Conservation (phyloP, 2,329 filamentous ascomycete genomes). For the Pezicula radicicola region DNA sequence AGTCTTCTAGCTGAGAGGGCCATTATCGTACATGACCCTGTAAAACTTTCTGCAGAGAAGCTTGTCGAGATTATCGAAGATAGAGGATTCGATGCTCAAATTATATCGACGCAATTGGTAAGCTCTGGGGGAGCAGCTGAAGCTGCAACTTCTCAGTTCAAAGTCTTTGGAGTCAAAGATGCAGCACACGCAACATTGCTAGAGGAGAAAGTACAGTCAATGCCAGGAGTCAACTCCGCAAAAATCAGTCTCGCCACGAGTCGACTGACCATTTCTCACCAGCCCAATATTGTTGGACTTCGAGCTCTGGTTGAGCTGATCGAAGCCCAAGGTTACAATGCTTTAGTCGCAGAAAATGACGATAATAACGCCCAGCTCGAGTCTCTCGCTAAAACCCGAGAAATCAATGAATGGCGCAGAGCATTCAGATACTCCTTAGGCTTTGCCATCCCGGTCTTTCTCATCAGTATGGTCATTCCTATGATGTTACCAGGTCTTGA, state of each 20-base stretch:
- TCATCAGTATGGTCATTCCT: constrained; percentile 90
- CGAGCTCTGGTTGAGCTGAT: constrained; percentile 78
- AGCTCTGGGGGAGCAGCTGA: constrained; percentile 49
- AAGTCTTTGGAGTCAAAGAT: constrained; percentile 76
- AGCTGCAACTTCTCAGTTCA: constrained; percentile 69
- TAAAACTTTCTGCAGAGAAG: constrained; percentile 66
- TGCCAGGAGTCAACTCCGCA: constrained; percentile 72
- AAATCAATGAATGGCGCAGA: constrained; percentile 88
- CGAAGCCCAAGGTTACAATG: constrained; percentile 82
- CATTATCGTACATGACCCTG: constrained; percentile 78
- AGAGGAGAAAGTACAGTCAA: constrained; percentile 61
- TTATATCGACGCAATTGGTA: constrained; percentile 74
- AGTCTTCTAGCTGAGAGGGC: constrained; percentile 90
- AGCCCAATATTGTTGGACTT: constrained; percentile 70
- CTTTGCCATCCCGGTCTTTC: constrained; percentile 87
- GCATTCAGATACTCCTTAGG: constrained; percentile 74
- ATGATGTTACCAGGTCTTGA: constrained; percentile 78
- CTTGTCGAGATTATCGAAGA: constrained; percentile 86
- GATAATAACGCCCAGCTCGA: constrained; percentile 97
- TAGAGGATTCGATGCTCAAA: constrained; percentile 78
- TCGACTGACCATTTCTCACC: constrained; percentile 70
- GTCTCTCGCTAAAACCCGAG: constrained; percentile 91
- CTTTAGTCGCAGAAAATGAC: constrained; percentile 83
- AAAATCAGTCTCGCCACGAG: constrained; percentile 71
- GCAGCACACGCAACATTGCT: constrained; percentile 69